Evolutionary conservation across 148 eudicot species (phyloP).

Genomic region (Vaccinium macrocarpon): DNA sequence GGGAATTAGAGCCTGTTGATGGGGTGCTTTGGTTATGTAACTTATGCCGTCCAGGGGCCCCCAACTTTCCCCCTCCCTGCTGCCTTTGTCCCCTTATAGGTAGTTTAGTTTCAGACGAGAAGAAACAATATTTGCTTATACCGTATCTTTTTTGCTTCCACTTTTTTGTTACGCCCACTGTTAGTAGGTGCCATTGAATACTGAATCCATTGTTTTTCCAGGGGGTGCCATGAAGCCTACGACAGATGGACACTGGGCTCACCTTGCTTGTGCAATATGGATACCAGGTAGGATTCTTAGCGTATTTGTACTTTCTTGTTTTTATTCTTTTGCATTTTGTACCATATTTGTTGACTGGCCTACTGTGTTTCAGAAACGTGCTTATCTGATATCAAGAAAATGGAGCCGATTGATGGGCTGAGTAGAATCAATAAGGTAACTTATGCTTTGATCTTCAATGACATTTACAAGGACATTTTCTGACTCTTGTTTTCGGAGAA

Average conservation of each 20-base stretch:
- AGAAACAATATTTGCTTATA: not conserved
- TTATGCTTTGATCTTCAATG: not conserved
- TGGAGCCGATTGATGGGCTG: slow-evolving; percentile 99
- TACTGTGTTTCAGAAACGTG: slow-evolving; percentile 72
- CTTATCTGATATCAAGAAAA: slow-evolving; percentile 82
- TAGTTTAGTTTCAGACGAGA: slow-evolving; percentile 20
- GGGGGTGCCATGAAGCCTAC: slow-evolving; percentile 99
- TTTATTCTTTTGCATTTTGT: slow-evolving; percentile 1
- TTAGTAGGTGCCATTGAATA: not conserved
- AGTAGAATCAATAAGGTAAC: slow-evolving; percentile 76
- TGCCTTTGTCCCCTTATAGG: slow-evolving; percentile 95
- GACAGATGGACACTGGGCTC: slow-evolving; percentile 98
- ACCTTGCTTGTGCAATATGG: slow-evolving; percentile 99
- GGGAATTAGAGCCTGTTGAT: slow-evolving; percentile 75
- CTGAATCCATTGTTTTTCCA: slow-evolving; percentile 21
- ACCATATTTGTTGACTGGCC: slow-evolving; percentile 21
- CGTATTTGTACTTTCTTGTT: slow-evolving; percentile 11
- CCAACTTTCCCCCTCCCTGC: slow-evolving; percentile 67
- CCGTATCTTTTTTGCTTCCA: not conserved
- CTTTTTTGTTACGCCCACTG: slow-evolving; percentile 1
- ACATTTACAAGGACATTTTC: slow-evolving; percentile 7
- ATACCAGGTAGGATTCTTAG: slow-evolving; percentile 86
- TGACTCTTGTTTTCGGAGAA: not conserved
- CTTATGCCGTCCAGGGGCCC: slow-evolving; percentile 90
- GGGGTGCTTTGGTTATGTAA: slow-evolving; percentile 94